Conservation (phyloP, 176 grass and related monocot species). For the Puccinellia tenuiflora region DNA sequence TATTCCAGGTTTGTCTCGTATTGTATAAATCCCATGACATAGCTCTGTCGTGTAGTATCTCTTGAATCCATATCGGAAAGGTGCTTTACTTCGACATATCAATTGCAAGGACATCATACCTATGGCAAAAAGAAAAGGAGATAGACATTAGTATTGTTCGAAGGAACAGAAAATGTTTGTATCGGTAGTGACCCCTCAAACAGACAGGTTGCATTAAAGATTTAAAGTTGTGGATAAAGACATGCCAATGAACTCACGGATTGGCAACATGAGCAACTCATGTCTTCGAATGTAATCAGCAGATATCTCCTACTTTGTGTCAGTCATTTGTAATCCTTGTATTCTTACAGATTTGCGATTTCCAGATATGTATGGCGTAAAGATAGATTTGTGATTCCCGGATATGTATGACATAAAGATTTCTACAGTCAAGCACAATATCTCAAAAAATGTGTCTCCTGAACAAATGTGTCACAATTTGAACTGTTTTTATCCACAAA, state of each 20-base stretch:
- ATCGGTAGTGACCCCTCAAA: too few species aligned
- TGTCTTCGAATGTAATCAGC: neutral
- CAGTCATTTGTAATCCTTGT: neutral
- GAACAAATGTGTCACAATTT: neutral
- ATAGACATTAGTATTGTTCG: neutral
- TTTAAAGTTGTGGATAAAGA: too few species aligned
- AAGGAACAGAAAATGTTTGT: neutral
- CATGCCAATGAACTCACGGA: neutral
- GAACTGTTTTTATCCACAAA: neutral
- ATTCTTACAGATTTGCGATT: neutral
- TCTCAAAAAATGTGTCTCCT: neutral
- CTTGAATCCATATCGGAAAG: slow-evolving; percentile 10
- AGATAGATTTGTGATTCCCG: neutral
- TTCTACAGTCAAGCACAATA: neutral
- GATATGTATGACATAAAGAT: neutral
- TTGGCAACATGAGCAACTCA: neutral
- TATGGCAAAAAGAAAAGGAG: neutral
- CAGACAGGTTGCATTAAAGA: too few species aligned
- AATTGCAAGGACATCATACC: slow-evolving; percentile 3
- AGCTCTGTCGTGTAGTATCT: neutral
- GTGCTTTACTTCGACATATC: slow-evolving; percentile 20
- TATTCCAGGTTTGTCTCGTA: slow-evolving; percentile 2
- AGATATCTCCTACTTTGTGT: neutral
- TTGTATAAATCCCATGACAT: slow-evolving; percentile 29
- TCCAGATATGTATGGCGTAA: neutral